Evolutionary conservation across 1,139 yeast genomes (phyloP).

Genomic region (Hansenula sp.): DNA sequence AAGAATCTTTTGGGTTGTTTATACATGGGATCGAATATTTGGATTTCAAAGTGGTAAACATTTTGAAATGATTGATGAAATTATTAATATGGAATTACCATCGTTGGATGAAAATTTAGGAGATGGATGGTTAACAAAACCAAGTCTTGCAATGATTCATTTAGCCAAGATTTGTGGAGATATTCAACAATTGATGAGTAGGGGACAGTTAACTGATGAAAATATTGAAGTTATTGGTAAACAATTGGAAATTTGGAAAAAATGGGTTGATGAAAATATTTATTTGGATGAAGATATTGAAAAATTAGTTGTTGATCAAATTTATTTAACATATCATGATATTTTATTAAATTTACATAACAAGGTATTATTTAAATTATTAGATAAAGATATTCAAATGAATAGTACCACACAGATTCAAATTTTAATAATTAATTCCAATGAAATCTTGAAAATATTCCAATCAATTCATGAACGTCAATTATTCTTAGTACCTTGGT

Average conservation of each 20-base stretch:
- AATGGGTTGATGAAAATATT: slow-evolving; percentile 9
- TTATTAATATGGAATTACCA: slow-evolving; percentile 34
- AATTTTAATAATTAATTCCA: slow-evolving; percentile 35
- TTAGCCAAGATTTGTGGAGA: slow-evolving; percentile 36
- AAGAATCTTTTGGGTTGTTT: slow-evolving; percentile 57
- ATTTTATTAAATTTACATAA: slow-evolving; percentile 23
- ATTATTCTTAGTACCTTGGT: slow-evolving; percentile 50
- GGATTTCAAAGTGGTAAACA: slow-evolving; percentile 54
- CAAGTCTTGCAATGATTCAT: slow-evolving; percentile 43
- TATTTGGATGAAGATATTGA: slow-evolving; percentile 6
- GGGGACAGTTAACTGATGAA: slow-evolving; percentile 1
- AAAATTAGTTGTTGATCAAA: slow-evolving; percentile 16
- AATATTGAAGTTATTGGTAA: slow-evolving; percentile 6
- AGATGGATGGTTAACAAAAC: slow-evolving; percentile 54
- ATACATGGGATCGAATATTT: slow-evolving; percentile 50
- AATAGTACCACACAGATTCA: slow-evolving; percentile 24
- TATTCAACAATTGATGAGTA: slow-evolving; percentile 6
- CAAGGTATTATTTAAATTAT: slow-evolving; percentile 19
- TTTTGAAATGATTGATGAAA: slow-evolving; percentile 40
- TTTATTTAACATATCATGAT: slow-evolving; percentile 25
- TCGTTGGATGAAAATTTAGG: slow-evolving; percentile 27
- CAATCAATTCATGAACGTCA: slow-evolving; percentile 33
- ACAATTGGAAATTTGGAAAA: slow-evolving; percentile 19
- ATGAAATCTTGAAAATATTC: slow-evolving; percentile 34
- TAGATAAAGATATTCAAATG: slow-evolving; percentile 12